Base-by-base conservation (phyloP, 2,329 filamentous ascomycete genomes). In the Sarocladiaceae sp. region DNA sequence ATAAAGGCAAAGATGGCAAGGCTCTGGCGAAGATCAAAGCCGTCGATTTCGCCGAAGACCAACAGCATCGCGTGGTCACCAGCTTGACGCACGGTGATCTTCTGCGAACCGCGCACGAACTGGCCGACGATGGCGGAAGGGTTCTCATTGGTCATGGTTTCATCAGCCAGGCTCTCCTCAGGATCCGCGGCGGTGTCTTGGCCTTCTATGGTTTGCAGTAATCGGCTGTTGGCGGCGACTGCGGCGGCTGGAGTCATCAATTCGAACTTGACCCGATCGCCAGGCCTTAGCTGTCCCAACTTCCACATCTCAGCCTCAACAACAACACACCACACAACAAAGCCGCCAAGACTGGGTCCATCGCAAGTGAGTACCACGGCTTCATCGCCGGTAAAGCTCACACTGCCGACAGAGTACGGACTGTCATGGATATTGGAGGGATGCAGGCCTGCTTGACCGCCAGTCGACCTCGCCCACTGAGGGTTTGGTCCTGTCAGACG, bases 351-450 rank as follows among this genome's bases (percentile, higher is more conserved):
- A 29, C 68, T 70, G 0, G 72, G 72, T 0, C 69, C 70, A 54
- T 75, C 71, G 6, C 62, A 63, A 0, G 66, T 59, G 5, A 74
- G 57, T 2, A 74, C 62, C 2, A 73, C 68, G 2, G 68, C 64
- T 28, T 70, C 67, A 26, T 74, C 71, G 0, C 71, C 71, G 0
- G 70, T 73, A 53, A 71, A 74, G 58, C 68, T 74, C 4, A 74
- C 60, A 26, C 69, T 68, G 2, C 72, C 72, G 4, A 70, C 61
- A 1, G 71, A 67, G 53, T 71, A 72, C 1, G 66, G 66, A 25
- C 63, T 66, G 22, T 71, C 70, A 25, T 69, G 64, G 18, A 72
- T 66, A 25, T 74, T 74, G n/a, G 67, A 71, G 0, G 71, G 71
- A 46, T 74, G 71, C 6, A 70, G 57, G 0, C 69, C 69, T 2